Evolutionary conservation across 2,329 filamentous ascomycete species (phyloP).

Genomic region (Diplodia scrobiculata): DNA sequence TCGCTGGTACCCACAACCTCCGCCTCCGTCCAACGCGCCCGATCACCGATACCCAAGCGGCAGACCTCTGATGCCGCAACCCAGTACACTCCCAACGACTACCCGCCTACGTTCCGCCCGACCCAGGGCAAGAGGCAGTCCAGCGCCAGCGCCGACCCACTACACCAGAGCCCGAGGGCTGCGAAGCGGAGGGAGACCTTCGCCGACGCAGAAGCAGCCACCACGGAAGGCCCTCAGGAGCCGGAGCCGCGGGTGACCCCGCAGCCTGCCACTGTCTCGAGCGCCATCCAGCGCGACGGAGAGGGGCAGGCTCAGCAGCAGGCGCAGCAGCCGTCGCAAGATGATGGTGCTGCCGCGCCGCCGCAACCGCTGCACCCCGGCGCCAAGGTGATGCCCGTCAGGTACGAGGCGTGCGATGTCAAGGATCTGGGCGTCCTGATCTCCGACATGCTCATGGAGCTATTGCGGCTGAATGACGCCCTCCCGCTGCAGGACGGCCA

Average conservation of each 20-base stretch:
- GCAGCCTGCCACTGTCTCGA: slow-evolving; percentile 28
- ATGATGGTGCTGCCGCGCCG: slow-evolving; percentile 29
- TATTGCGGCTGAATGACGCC: slow-evolving; percentile 89
- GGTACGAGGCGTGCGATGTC: slow-evolving; percentile 79
- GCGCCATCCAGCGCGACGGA: slow-evolving; percentile 1
- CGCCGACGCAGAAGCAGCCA: slow-evolving; percentile 30
- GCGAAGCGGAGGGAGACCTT: slow-evolving; percentile 40
- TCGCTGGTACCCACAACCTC: slow-evolving; percentile 34
- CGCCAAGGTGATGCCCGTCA: slow-evolving; percentile 64
- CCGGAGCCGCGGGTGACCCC: slow-evolving; percentile 42
- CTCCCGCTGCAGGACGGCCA: slow-evolving; percentile 82
- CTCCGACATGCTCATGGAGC: slow-evolving; percentile 90
- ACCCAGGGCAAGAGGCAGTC: slow-evolving; percentile 26
- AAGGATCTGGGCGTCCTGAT: slow-evolving; percentile 90
- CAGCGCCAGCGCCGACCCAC: slow-evolving; percentile 24
- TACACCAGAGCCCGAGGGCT: slow-evolving; percentile 30
- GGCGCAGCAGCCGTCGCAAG: not conserved
- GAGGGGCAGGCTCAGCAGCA: slow-evolving; percentile 3
- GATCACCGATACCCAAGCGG: slow-evolving; percentile 34
- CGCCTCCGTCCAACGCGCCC: slow-evolving; percentile 31
- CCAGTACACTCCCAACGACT: slow-evolving; percentile 57
- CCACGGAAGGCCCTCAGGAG: slow-evolving; percentile 34
- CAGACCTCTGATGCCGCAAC: slow-evolving; percentile 55
- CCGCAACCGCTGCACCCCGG: slow-evolving; percentile 39
- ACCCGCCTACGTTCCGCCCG: slow-evolving; percentile 45